Conservation (phyloP, 192 early-diverging fungal species). For the Gigaspora rosea region DNA sequence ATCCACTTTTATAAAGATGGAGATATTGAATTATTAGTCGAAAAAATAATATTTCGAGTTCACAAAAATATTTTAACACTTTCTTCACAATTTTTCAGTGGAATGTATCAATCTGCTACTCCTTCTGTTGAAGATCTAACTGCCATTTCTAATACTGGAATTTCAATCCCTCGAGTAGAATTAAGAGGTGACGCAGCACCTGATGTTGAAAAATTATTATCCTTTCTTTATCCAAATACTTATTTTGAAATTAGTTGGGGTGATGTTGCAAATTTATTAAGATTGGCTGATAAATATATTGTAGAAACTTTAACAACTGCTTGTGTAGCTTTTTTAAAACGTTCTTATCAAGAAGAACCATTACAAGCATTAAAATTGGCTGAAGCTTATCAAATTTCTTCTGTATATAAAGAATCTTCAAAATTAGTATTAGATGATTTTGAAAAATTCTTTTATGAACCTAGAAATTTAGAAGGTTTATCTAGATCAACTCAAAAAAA, state of each 20-base stretch:
- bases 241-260: constrained; percentile 31
- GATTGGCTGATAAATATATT: constrained; percentile 31
- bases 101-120: constrained; percentile 9
- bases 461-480: neutral
- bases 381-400: constrained; percentile 20
- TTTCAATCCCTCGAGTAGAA: constrained; percentile 1
- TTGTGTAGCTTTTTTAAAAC: constrained; percentile 23
- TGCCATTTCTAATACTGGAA: neutral
- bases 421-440: constrained; percentile 27
- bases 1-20: constrained; percentile 29
- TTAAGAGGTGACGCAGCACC: constrained; percentile 1
- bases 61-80: constrained; percentile 24
- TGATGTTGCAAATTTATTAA: constrained; percentile 21
- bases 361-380: constrained; percentile 31
- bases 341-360: constrained; percentile 27
- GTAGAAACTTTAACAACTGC: constrained; percentile 22
- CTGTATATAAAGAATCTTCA: constrained; percentile 30
- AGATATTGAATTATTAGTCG: constrained; percentile 24
- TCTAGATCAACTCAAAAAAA: constrained; percentile 9
- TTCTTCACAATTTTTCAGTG: constrained; percentile 11
- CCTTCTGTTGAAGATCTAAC: constrained; percentile 19
- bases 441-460: constrained; percentile 26
- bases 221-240: constrained; percentile 31
- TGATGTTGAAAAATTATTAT: constrained; percentile 28
- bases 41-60: constrained; percentile 22